Percentiles rank a stretch among this genome's conserved stretches.
Evolutionary conservation across 2,329 filamentous ascomycete genomes (phyloP).

Genomic region (Zymoseptoria tritici): DNA sequence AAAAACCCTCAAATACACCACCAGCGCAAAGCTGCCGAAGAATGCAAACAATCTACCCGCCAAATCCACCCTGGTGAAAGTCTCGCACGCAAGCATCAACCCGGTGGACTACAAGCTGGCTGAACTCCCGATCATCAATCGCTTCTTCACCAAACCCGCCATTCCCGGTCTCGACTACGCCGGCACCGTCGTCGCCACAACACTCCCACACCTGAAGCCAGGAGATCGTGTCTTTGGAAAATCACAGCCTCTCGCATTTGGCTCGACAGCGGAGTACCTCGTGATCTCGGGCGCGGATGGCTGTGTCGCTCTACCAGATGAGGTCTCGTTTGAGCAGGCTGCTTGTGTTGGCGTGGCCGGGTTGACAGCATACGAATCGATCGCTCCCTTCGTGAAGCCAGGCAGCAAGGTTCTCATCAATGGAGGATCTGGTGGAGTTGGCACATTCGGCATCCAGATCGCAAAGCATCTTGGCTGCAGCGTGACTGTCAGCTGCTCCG

Average conservation of each 20-base stretch:
- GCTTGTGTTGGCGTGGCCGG: constrained; percentile 30
- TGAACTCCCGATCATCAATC: constrained; percentile 41
- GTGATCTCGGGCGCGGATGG: constrained; percentile 13
- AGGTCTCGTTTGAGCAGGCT: constrained; percentile 32
- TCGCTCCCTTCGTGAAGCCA: constrained; percentile 31
- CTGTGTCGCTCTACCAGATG: constrained; percentile 38
- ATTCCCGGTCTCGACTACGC: constrained; percentile 47
- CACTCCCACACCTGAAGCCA: constrained; percentile 23
- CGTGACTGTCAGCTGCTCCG: constrained; percentile 55
- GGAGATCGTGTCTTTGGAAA: constrained; percentile 36
- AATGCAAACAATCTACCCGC: constrained; percentile 23
- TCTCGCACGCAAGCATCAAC: constrained; percentile 50
- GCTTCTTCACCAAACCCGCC: constrained; percentile 34
- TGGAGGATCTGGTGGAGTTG: constrained; percentile 56
- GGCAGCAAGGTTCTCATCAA: constrained; percentile 55
- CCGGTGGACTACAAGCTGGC: constrained; percentile 55
- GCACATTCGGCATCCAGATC: constrained; percentile 55
- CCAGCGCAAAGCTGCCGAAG: constrained; percentile 33
- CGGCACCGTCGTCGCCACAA: constrained; percentile 42
- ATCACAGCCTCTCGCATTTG: constrained; percentile 15
- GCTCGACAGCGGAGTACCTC: constrained; percentile 33
- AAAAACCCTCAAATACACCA: constrained; percentile 45
- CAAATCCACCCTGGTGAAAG: constrained; percentile 47
- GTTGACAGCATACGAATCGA: constrained; percentile 33
- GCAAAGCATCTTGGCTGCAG: constrained; percentile 54